Base-by-base conservation (phyloP, 495 filamentous ascomycete genomes). In the Trichoderma parareesei region DNA sequence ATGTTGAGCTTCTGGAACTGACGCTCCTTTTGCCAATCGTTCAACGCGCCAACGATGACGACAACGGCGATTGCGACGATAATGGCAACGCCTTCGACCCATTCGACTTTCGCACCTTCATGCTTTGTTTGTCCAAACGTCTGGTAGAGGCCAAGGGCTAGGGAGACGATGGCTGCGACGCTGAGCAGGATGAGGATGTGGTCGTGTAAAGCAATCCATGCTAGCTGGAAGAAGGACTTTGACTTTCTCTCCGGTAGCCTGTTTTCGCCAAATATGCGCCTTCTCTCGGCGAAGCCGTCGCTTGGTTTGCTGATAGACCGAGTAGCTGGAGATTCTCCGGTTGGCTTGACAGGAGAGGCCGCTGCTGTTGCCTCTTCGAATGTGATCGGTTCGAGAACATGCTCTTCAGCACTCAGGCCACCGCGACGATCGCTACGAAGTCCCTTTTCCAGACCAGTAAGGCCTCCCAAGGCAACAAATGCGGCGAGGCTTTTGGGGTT, bases 141-240 rank as follows among this genome's bases (percentile, higher is more conserved):
- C 65, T 83, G 79, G 67, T 83, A 84, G 18, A 85, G 69, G 38
- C 92, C 92, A 16, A 97, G 81, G 2, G 87, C 90, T n/a, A 97
- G 79, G 5, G 92, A 95, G 43, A 97, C 84, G 38, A 86, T 78
- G 8, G 92, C 92, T 5, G 92, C 92, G 53, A 87, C 76, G 1
- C 89, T 90, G 65, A 97, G 78, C 5, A 96, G 75, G 60, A 93
- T 88, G n/a, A 94, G 74, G 18, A 94, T 88, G 66, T 91, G 92
- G 73, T 95, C 91, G 57, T 91, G 89, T 68, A 89, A 90, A 3
- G 90, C 89, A 69, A 90, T 87, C 89, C 90, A 94, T 41, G 90
- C 88, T n/a, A 93, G 75, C 68, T 84, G 78, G 65, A 85, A 78
- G 65, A 94, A 85, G 38, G 80, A 67, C 69, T 91, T 92, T 9